phyloP scores from a whole-genome alignment of 2,329 filamentous ascomycete species.

The Parascedosporium putredinis region DNA sequence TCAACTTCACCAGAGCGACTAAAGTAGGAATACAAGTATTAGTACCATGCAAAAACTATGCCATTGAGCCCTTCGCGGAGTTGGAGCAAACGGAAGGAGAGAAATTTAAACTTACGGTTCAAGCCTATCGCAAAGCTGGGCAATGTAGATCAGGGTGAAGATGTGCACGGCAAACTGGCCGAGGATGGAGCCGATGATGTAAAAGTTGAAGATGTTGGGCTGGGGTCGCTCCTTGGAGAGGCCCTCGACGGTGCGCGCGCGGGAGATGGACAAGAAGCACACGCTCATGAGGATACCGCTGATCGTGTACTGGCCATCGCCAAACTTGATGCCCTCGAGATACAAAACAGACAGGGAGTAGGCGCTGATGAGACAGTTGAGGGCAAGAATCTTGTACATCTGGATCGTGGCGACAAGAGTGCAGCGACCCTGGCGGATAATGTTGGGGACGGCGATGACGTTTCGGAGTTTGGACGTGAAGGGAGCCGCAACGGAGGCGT shows the following conservation, averaged over 20 bases:
- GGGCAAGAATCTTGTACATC: conserved; percentile 99
- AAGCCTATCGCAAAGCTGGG: conserved; percentile 73
- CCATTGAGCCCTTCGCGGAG: no score
- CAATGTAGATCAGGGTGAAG: conserved; percentile 85
- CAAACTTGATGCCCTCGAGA: conserved; percentile 97
- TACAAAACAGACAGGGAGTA: conserved; percentile 96
- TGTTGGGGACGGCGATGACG: conserved; percentile 94
- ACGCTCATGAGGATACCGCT: conserved; percentile 99
- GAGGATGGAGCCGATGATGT: conserved; percentile 95
- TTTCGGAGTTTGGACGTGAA: conserved; percentile 98
- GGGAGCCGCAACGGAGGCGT: conserved; percentile 91
- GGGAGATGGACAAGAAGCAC: conserved; percentile 97
- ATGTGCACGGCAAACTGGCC: conserved; percentile 97
- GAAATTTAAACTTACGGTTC: conserved; percentile 58
- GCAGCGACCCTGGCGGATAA: conserved; percentile 93
- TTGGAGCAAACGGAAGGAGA: no score
- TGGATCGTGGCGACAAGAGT: conserved; percentile 97
- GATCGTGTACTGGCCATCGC: conserved; percentile 95
- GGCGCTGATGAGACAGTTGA: conserved; percentile 95
- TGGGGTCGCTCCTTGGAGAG: conserved; percentile 95
- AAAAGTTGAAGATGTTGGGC: conserved; percentile 97
- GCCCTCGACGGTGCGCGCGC: conserved; percentile 88
- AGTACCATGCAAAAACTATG: no score
- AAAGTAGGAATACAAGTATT: conserved; percentile 12
- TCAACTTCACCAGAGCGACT: conserved; percentile 57